Percentiles rank a stretch among this genome's conserved stretches.
phyloP scores from a whole-genome alignment of 495 filamentous ascomycete species.

The Cryomyces minteri region DNA sequence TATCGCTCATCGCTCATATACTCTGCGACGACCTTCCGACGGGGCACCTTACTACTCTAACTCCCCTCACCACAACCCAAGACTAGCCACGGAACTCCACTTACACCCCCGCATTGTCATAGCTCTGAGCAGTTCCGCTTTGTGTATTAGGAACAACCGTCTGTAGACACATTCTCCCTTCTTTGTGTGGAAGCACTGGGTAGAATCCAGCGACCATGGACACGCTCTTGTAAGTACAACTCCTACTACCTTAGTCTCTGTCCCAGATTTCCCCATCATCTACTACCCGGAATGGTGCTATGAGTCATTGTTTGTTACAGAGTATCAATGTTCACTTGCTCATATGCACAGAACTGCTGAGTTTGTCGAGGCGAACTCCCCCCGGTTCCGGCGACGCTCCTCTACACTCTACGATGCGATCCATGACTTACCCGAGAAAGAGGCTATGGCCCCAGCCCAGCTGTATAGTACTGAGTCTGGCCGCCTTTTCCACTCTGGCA shows the following conservation, averaged over 20 bases:
- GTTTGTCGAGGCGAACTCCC: constrained; percentile 60
- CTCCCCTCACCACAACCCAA: too few species aligned
- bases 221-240: constrained; percentile 51
- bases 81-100: too few species aligned
- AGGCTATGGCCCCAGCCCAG: constrained; percentile 83
- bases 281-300: too few species aligned
- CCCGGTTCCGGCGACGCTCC: constrained; percentile 66
- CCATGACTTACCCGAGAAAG: constrained; percentile 74
- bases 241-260: background rate
- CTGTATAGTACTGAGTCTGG: constrained; percentile 97
- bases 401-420: constrained; percentile 96
- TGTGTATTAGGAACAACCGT: too few species aligned
- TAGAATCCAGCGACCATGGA: constrained; percentile 34
- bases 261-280: too few species aligned
- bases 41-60: too few species aligned
- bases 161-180: too few species aligned
- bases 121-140: too few species aligned
- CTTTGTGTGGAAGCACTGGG: too few species aligned
- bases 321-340: background rate
- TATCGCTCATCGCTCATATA: too few species aligned
- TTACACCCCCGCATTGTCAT: too few species aligned
- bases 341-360: constrained; percentile 47
- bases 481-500: constrained; percentile 87
- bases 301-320: background rate
- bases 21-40: too few species aligned